phyloP scores from a whole-genome alignment of 2,329 filamentous ascomycete species.

The Metarhizium brunneum region DNA sequence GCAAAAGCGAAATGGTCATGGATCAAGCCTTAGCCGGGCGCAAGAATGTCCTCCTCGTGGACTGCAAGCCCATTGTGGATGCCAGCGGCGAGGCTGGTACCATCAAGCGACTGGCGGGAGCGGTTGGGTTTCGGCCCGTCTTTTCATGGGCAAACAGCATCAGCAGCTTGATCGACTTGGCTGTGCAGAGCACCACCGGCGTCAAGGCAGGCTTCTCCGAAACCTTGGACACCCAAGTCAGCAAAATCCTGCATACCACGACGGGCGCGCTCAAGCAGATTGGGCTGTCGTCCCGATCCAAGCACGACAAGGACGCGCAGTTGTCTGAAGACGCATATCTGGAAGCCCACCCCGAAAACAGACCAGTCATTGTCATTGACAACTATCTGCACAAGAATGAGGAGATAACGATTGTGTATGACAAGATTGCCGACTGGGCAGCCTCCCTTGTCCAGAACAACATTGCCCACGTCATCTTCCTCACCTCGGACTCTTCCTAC shows the following conservation, averaged over 20 bases:
- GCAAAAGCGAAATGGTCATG: slow-evolving; percentile 79
- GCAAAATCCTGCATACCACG: slow-evolving; percentile 82
- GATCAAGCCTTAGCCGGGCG: slow-evolving; percentile 72
- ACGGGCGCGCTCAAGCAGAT: slow-evolving; percentile 70
- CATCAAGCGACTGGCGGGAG: slow-evolving; percentile 68
- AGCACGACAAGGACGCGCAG: slow-evolving; percentile 61
- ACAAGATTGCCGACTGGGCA: slow-evolving; percentile 83
- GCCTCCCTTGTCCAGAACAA: slow-evolving; percentile 78
- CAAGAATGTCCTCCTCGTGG: slow-evolving; percentile 72
- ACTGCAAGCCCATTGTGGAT: slow-evolving; percentile 90
- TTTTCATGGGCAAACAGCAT: slow-evolving; percentile 97
- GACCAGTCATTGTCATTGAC: slow-evolving; percentile 81
- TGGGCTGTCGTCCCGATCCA: slow-evolving; percentile 59
- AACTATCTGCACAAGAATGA: slow-evolving; percentile 80
- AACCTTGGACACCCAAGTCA: slow-evolving; percentile 78
- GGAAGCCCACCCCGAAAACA: slow-evolving; percentile 75
- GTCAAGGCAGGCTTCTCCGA: slow-evolving; percentile 93
- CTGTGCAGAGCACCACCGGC: slow-evolving; percentile 86
- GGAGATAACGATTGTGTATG: slow-evolving; percentile 55
- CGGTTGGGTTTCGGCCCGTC: slow-evolving; percentile 85
- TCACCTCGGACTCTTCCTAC: slow-evolving; percentile 83
- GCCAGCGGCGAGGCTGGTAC: slow-evolving; percentile 80
- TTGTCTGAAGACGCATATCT: slow-evolving; percentile 79
- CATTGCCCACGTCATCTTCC: slow-evolving; percentile 86
- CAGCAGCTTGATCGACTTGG: slow-evolving; percentile 84